Conservation (phyloP, 2,329 filamentous ascomycete species). For the Monosporascus ibericus region DNA sequence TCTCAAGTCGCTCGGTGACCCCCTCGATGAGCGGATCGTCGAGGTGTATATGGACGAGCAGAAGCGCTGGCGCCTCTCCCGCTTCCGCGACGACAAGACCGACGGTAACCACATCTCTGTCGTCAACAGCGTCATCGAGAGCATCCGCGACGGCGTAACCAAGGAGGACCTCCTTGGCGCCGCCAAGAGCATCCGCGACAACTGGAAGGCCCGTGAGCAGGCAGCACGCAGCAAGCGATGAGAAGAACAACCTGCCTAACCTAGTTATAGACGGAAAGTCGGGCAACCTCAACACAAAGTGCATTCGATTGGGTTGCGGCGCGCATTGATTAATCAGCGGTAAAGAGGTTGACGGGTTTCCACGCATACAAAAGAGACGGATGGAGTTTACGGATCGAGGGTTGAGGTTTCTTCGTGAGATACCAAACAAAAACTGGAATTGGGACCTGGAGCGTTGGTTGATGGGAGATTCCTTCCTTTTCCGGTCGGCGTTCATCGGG, state of each 20-base stretch:
- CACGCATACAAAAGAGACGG: too few relatives aligned
- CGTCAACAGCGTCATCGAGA: conserved; percentile 80
- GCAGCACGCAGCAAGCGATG: conserved; percentile 11
- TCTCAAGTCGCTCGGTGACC: conserved; percentile 66
- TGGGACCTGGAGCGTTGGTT: too few relatives aligned
- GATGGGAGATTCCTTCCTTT: too few relatives aligned
- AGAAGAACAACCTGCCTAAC: background rate
- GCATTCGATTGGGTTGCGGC: too few relatives aligned
- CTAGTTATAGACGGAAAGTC: too few relatives aligned
- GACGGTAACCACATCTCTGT: conserved; percentile 86
- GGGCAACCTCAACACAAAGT: too few relatives aligned
- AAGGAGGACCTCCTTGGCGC: conserved; percentile 71
- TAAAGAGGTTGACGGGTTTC: too few relatives aligned
- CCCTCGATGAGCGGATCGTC: conserved; percentile 80
- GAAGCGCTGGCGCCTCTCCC: conserved; percentile 76
- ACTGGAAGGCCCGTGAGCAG: conserved; percentile 64
- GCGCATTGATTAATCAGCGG: too few relatives aligned
- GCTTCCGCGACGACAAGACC: conserved; percentile 87
- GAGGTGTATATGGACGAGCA: conserved; percentile 79
- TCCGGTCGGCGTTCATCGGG: too few relatives aligned
- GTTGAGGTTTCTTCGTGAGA: too few relatives aligned
- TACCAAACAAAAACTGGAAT: too few relatives aligned
- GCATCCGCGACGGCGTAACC: conserved; percentile 79
- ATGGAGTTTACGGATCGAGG: too few relatives aligned
- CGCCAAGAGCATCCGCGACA: conserved; percentile 66